Percentiles rank a stretch among this genome's conserved stretches.
phyloP scores from a whole-genome alignment of 2,329 filamentous ascomycete genomes.

The Geosmithia putterillii region DNA sequence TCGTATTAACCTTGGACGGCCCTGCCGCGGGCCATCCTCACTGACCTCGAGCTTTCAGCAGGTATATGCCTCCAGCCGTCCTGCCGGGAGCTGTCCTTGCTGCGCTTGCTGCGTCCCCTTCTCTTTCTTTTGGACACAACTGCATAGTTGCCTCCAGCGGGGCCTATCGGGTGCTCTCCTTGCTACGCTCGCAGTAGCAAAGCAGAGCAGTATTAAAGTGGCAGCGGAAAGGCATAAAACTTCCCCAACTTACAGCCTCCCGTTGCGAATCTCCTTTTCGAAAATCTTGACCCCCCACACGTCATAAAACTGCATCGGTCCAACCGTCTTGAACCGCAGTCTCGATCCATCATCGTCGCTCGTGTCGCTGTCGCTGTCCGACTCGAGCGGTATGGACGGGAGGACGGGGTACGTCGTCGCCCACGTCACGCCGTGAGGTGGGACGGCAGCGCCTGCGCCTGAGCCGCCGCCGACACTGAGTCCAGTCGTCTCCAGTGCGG shows the following conservation, averaged over 20 bases:
- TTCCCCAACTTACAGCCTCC: neutral
- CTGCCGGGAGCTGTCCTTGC: too few species aligned
- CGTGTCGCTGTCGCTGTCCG: constrained; percentile 16
- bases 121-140: too few species aligned
- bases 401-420: constrained; percentile 11
- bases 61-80: too few species aligned
- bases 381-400: constrained; percentile 13
- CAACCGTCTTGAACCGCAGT: constrained; percentile 21
- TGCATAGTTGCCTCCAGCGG: too few species aligned
- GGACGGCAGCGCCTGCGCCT: too few species aligned
- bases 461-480: neutral
- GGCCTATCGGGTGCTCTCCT: too few species aligned
- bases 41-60: too few species aligned
- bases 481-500: constrained; percentile 5
- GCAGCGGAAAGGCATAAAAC: neutral
- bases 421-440: constrained; percentile 6
- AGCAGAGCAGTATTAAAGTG: too few species aligned
- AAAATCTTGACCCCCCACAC: constrained; percentile 42
- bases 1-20: too few species aligned
- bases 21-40: too few species aligned
- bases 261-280: constrained; percentile 36
- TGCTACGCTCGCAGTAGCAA: too few species aligned
- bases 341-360: constrained; percentile 16
- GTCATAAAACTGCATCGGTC: constrained; percentile 23
- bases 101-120: too few species aligned